Evolutionary conservation across 257 asterid genomes (phyloP).

Genomic region (Scutellaria galericulata): DNA sequence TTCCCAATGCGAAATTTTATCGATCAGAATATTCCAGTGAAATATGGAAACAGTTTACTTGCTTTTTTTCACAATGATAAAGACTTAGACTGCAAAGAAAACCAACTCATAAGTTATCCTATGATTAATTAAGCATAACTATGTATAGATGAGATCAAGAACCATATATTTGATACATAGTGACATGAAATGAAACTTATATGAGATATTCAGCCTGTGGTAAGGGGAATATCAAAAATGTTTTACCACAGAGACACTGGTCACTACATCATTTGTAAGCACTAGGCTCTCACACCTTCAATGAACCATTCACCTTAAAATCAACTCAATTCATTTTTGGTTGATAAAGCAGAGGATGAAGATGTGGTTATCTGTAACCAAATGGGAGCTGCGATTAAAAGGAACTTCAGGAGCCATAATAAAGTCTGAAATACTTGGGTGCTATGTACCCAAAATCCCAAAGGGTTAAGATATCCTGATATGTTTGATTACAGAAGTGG

Average conservation of each 20-base stretch:
- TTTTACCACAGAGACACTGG: not conserved
- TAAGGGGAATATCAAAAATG: not conserved
- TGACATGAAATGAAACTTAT: not conserved
- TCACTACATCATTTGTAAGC: not conserved
- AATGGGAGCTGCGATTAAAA: not conserved
- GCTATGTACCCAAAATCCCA: not conserved
- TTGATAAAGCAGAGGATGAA: constrained; percentile 2
- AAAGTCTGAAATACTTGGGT: not conserved
- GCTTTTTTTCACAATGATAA: constrained; percentile 1
- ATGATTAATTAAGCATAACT: not conserved
- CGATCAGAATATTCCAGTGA: constrained; percentile 17
- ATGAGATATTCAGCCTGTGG: not conserved
- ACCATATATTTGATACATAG: not conserved
- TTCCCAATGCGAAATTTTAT: not conserved
- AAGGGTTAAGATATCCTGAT: not conserved
- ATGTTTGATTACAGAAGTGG: not conserved
- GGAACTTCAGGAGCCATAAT: not conserved
- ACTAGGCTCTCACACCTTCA: not conserved
- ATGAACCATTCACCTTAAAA: constrained; percentile 2
- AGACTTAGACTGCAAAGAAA: not conserved
- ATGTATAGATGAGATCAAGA: not conserved
- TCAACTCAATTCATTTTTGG: constrained; percentile 9
- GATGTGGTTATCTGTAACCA: not conserved
- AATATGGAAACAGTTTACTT: not conserved
- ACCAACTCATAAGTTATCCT: not conserved